Conservation (phyloP, 2,329 filamentous ascomycete species). For the Dothistroma septosporum region DNA sequence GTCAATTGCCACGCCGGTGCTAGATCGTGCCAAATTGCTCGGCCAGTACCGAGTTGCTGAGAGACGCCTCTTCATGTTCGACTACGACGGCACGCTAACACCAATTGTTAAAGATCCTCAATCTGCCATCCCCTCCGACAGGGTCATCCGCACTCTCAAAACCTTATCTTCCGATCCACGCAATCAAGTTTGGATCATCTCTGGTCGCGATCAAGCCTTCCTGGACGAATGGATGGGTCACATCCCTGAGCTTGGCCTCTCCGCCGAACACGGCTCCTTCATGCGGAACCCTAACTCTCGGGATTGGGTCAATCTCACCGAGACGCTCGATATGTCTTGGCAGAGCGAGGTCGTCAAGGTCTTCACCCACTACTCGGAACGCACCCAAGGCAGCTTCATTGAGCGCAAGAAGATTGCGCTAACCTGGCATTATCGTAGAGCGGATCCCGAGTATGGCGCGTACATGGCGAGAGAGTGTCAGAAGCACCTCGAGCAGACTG, state of each 20-base stretch:
- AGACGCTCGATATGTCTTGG: constrained; percentile 87
- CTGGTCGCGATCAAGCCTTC: constrained; percentile 88
- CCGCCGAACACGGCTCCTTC: constrained; percentile 95
- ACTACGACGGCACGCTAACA: constrained; percentile 95
- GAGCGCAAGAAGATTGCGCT: constrained; percentile 91
- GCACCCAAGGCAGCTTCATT: constrained; percentile 85
- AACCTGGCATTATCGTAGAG: constrained; percentile 95
- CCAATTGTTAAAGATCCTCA: constrained; percentile 90
- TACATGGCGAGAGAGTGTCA: constrained; percentile 77
- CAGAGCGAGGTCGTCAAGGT: constrained; percentile 77
- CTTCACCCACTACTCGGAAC: constrained; percentile 85
- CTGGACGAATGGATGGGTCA: constrained; percentile 88
- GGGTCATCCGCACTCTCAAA: constrained; percentile 74
- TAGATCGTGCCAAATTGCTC: constrained; percentile 71
- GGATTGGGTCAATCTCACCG: constrained; percentile 84
- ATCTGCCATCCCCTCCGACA: constrained; percentile 80
- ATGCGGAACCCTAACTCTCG: constrained; percentile 73
- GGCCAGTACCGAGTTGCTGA: constrained; percentile 68
- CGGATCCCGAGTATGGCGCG: constrained; percentile 77
- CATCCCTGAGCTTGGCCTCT: constrained; percentile 83
- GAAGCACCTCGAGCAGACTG: constrained; percentile 71
- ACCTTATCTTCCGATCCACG: constrained; percentile 71
- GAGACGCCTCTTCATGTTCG: constrained; percentile 93
- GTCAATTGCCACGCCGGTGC: constrained; percentile 70
- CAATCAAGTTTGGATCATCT: constrained; percentile 98